Evolutionary conservation across 306 rosid genomes (phyloP), one percentile per base, ranked within the genome.

Genomic region (Hylodesmum podocarpum): DNA sequence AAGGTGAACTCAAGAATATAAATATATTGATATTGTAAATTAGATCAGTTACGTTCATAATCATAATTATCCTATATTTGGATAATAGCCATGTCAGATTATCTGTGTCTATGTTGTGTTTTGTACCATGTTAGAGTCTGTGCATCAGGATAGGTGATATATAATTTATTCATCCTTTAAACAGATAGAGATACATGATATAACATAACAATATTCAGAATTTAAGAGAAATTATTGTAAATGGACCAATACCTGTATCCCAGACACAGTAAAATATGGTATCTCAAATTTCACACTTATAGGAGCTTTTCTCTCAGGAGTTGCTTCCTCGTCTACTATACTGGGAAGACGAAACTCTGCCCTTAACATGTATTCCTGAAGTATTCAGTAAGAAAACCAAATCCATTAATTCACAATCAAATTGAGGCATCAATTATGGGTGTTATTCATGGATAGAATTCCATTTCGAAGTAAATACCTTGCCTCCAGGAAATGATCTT

Each of bases 401-500:
- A 71, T 24, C 67, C 12, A 7, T 72, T 6, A 24, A 22, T 33
- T 62, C 50, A 46, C 44, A 49, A 41, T 73, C 62, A 49, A 41
- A 29, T 44, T 11, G 40, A 36, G 50, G 78, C 25, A 44, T 55
- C 50, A 75, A 54, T 62, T 29, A 70, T 9, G 29, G 57, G 15
- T 4, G n/a, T 44, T 66, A 69, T 37, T 34, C 71, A 55, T 54
- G 47, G 31, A 36, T 22, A 37, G 18, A 66, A 72, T 27, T 57
- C 65, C 70, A 81, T 63, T 62, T 77, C 73, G 61, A 76, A 55
- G 69, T 70, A 1, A 77, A n/a, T 84, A 95, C 99, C 98, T 95
- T 95, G 87, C 99, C 98, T 77, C 99, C 99, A 7, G 99, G 99
- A 67, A 92, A 95, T 68, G 99, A 95, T 88, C 92, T 91, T 70